Percentiles rank a stretch among this genome's conserved stretches.
phyloP scores from a whole-genome alignment of 495 filamentous ascomycete species.

The Xylaria intraflava region DNA sequence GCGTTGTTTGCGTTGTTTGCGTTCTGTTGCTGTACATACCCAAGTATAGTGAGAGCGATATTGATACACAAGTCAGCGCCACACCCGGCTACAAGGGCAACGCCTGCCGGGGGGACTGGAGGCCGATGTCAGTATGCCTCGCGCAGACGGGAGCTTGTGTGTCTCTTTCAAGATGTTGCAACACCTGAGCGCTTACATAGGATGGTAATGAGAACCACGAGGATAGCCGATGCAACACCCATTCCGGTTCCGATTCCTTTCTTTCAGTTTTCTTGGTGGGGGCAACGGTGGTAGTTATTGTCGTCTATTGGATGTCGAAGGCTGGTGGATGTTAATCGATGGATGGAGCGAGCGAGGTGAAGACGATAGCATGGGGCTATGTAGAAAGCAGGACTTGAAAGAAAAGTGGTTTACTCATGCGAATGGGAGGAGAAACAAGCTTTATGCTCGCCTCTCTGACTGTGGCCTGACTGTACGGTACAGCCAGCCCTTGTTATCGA shows the following conservation, averaged over 20 bases:
- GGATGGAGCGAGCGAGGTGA: too few relatives aligned
- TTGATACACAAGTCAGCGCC: constrained; percentile 85
- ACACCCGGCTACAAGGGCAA: constrained; percentile 48
- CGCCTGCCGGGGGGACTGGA: constrained; percentile 39
- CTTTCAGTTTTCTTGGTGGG: too few relatives aligned
- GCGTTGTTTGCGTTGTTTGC: too few relatives aligned
- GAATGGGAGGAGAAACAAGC: not conserved
- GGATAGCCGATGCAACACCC: constrained; percentile 47
- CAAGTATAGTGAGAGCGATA: constrained; percentile 71
- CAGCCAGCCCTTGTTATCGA: too few relatives aligned
- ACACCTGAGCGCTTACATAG: constrained; percentile 32
- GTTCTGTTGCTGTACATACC: constrained; percentile 24
- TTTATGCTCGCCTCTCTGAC: not conserved
- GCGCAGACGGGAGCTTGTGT: not conserved
- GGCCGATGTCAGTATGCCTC: not conserved
- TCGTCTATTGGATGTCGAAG: too few relatives aligned
- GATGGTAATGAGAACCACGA: constrained; percentile 53
- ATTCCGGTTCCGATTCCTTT: too few relatives aligned
- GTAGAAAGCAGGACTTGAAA: too few relatives aligned
- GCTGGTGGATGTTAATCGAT: too few relatives aligned
- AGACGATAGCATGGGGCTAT: too few relatives aligned
- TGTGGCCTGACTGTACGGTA: not conserved
- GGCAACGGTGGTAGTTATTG: too few relatives aligned
- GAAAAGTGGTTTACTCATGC: not conserved
- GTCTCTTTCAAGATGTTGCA: not conserved